Base-by-base conservation (phyloP, 1,284 basidiomycete species). In the Marasmius fiardii region DNA sequence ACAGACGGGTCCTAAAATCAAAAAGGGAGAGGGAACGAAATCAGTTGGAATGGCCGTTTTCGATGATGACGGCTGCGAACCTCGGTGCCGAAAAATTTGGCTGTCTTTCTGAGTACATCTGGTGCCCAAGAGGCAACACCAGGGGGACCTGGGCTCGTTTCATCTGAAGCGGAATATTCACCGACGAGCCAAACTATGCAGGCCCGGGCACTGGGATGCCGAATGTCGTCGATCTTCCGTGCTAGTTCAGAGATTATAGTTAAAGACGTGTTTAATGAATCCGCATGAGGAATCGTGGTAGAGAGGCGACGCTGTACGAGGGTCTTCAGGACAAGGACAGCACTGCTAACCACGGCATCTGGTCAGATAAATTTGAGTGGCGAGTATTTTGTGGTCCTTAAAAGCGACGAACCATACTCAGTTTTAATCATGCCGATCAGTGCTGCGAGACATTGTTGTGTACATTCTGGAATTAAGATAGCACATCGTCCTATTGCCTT, bases 171-270 rank as follows among this genome's bases (percentile, higher is more conserved):
- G 2, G 89, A 80, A 67, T 92, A 93, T 68, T 95, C 92, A 0
- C 95, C 95, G 0, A 93, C 92, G 0, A 97, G 80, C 93, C 93
- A 95, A 39, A 93, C 74, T 0, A 96, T 85, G 61, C 90, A 94
- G 0, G 93, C 92, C 23, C 91, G 76, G 0, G 95, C 93, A 59
- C 83, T 79, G 1, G 88, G 77, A 64, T 93, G 89, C 14, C 74
- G 79, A 50, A 98, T 91, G 51, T 86, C 86, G 54, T 92, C 90
- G 37, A 95, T 80, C 31, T 83, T 77, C 52, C 81, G 76, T 0
- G 90, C 88, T 4, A 97, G 82, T 33, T 85, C 81, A 0, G 85
- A 80, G 10, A 95, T 88, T 57, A 96, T 88, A 12, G 74, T 73
- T 20, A 85, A 69, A 0, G 89, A 84, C 14, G 77, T 79, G 55